phyloP scores from a whole-genome alignment of 2,329 filamentous ascomycete species.

The Venturia effusa region DNA sequence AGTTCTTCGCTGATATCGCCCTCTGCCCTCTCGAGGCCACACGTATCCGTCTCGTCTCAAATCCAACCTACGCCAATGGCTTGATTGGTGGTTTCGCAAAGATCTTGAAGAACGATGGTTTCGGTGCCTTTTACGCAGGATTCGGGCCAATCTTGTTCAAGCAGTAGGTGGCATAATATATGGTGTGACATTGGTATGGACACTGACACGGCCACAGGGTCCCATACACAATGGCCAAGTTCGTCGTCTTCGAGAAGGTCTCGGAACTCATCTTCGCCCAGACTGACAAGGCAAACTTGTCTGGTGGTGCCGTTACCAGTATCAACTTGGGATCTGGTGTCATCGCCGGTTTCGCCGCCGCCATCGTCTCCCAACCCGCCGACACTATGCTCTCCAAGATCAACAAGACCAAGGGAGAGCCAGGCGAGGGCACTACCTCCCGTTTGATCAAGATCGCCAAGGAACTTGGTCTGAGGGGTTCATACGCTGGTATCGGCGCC shows the following conservation, averaged over 20 bases:
- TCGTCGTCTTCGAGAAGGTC: constrained; percentile 88
- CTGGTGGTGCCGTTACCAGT: constrained; percentile 59
- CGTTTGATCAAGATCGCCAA: constrained; percentile 80
- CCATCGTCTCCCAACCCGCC: constrained; percentile 77
- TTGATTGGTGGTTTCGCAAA: constrained; percentile 70
- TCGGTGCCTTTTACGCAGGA: constrained; percentile 81
- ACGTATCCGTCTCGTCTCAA: constrained; percentile 84
- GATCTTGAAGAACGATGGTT: constrained; percentile 72
- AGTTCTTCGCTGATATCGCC: constrained; percentile 65
- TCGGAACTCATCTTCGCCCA: constrained; percentile 58
- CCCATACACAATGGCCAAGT: constrained; percentile 91
- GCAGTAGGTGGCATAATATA: constrained; percentile 18
- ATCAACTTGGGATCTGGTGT: constrained; percentile 81
- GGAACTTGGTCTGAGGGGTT: constrained; percentile 72
- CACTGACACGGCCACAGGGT: constrained; percentile 44
- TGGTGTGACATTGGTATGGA: neutral
- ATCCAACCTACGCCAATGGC: constrained; percentile 75
- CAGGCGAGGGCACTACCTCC: constrained; percentile 71
- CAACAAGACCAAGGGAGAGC: constrained; percentile 85
- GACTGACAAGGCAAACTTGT: constrained; percentile 61
- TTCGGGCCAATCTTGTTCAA: constrained; percentile 55
- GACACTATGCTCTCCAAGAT: constrained; percentile 94
- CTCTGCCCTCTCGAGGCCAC: constrained; percentile 89
- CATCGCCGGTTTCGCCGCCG: constrained; percentile 77
- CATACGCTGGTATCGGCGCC: constrained; percentile 71